Percentiles rank a stretch among this genome's conserved stretches.
These are phyloP conservation scores for Rutstroemia sp. DNA, from an alignment of 2,329 filamentous ascomycete species.

Conservation along the genomic window DNA sequence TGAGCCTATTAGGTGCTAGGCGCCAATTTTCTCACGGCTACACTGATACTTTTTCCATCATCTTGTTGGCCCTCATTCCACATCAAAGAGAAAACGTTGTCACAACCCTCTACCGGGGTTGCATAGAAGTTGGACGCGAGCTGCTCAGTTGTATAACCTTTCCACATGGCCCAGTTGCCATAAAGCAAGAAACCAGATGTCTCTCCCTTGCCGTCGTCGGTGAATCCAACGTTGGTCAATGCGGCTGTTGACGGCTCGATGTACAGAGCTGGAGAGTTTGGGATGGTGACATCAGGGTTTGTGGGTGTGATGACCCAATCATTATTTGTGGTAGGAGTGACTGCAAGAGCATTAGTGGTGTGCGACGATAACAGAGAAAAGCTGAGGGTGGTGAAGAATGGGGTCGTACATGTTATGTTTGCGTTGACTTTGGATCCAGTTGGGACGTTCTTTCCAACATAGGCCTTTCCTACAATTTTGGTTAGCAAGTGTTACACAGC, in stretches of 20 bases:
- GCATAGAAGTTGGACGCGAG: conserved; percentile 1
- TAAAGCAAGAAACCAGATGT: neutral
- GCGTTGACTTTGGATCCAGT: neutral
- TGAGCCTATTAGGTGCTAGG: neutral
- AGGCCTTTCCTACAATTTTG: neutral
- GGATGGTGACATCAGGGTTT: neutral
- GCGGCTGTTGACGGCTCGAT: neutral
- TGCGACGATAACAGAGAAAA: neutral
- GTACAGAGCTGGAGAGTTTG: neutral
- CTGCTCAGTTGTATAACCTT: neutral
- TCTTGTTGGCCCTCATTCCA: conserved; percentile 4
- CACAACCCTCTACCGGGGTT: neutral
- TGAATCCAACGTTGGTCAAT: neutral
- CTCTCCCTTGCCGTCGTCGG: neutral
- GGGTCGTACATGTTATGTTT: conserved; percentile 1
- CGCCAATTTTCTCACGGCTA: neutral
- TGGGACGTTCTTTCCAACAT: neutral
- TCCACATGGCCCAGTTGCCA: conserved; percentile 4
- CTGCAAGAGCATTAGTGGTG: neutral
- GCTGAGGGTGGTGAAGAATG: neutral
- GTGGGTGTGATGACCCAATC: conserved; percentile 4
- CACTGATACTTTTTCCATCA: neutral
- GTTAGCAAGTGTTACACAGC: neutral
- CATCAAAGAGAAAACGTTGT: neutral
- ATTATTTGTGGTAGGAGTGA: neutral